Evolutionary conservation across 495 filamentous ascomycete species (phyloP).

Genomic region (Penicillium macrosclerotiorum): DNA sequence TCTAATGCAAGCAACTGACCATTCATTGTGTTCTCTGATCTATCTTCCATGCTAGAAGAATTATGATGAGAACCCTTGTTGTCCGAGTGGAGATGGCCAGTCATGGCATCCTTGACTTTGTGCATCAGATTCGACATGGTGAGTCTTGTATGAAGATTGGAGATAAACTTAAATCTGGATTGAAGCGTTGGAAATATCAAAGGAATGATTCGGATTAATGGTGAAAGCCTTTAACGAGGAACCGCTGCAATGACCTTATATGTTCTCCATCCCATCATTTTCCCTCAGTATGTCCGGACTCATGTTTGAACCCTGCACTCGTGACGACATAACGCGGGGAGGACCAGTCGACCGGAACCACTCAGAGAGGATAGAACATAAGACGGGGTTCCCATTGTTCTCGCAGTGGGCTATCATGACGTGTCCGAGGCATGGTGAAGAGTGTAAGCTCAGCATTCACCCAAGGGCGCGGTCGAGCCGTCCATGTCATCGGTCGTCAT

Average conservation of each 20-base stretch:
- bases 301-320: background rate
- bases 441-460: background rate
- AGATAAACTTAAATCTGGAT: background rate
- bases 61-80: constrained; percentile 42
- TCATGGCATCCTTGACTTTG: constrained; percentile 71
- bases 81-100: constrained; percentile 29
- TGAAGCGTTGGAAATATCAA: background rate
- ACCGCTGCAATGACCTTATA: too few species aligned
- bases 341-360: background rate
- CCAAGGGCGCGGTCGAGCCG: background rate
- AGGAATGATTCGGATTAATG: background rate
- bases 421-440: constrained; percentile 10
- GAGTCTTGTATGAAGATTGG: constrained; percentile 7
- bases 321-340: constrained; percentile 24
- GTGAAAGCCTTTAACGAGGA: too few species aligned
- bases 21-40: constrained; percentile 38
- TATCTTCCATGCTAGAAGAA: constrained; percentile 31
- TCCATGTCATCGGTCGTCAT: constrained; percentile 22
- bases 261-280: background rate
- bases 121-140: constrained; percentile 68
- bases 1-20: too few species aligned
- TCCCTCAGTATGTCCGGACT: too few species aligned
- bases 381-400: background rate
- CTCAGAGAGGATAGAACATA: background rate
- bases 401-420: constrained; percentile 16